Conservation (phyloP, 208 protist genomes). For the Histomonas meleagridis region DNA sequence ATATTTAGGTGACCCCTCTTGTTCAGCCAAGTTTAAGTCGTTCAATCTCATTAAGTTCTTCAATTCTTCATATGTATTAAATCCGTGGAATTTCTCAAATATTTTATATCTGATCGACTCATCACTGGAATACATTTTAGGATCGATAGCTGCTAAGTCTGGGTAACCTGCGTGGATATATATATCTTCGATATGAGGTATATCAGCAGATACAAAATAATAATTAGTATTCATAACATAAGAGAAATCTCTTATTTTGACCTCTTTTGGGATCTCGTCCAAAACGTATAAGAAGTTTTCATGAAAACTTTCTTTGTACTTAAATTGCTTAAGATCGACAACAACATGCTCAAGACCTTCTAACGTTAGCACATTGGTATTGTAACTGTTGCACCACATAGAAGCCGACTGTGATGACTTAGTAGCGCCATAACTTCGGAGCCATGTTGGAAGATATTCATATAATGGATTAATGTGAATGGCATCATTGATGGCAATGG, state of each 20-base stretch:
- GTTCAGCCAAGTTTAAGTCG: neutral
- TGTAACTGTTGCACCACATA: neutral
- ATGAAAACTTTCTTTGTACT: slow-evolving; percentile 5
- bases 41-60: neutral
- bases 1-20: neutral
- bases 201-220: neutral
- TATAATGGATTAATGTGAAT: neutral
- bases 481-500: neutral
- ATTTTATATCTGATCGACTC: neutral
- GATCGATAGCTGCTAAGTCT: neutral
- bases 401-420: neutral
- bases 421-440: neutral
- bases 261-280: neutral
- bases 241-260: neutral
- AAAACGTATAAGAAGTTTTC: neutral
- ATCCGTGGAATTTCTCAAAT: neutral
- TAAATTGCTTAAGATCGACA: neutral
- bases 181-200: neutral
- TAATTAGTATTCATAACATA: neutral
- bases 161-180: neutral
- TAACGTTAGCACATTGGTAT: neutral
- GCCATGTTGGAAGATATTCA: neutral
- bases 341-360: neutral
- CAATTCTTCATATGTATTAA: neutral
- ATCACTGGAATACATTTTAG: neutral